Conservation (phyloP, 805 yeast genomes). For the Wickerhamomyces hampshirensis region DNA sequence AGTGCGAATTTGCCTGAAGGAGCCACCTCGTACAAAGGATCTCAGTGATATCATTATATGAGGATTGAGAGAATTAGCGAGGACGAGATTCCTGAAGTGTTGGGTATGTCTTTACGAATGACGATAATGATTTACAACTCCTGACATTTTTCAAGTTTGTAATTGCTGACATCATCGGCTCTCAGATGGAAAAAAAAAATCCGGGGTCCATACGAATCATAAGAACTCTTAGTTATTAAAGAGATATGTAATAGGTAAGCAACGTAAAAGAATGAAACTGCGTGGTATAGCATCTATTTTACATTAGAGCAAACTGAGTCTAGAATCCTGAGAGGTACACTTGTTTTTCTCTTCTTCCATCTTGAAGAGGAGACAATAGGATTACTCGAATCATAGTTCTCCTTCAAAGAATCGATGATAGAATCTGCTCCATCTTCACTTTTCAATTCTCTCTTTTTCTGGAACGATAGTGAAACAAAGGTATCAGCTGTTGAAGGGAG, state of each 20-base stretch:
- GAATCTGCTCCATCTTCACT: background rate
- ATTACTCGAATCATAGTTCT: background rate
- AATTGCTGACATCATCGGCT: too few species aligned
- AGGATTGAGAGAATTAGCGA: background rate
- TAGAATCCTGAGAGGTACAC: background rate
- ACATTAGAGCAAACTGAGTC: background rate
- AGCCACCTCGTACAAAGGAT: background rate
- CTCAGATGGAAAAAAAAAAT: too few species aligned
- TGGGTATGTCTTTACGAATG: too few species aligned
- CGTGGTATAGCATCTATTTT: background rate
- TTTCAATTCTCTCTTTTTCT: background rate
- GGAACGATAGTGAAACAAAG: background rate
- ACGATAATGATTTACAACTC: too few species aligned
- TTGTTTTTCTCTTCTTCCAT: background rate
- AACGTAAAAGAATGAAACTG: too few species aligned
- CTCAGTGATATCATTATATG: background rate
- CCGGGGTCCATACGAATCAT: too few species aligned
- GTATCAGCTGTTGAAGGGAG: background rate
- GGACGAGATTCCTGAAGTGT: too few species aligned
- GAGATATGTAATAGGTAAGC: too few species aligned
- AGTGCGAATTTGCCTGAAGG: conserved; percentile 1
- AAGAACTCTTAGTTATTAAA: too few species aligned
- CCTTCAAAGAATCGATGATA: background rate
- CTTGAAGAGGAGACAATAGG: background rate
- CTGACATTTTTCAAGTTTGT: too few species aligned